Evolutionary conservation across 306 rosid genomes (phyloP), one percentile per base, ranked within the genome.

Genomic region (Trichosanthes cucumerina): DNA sequence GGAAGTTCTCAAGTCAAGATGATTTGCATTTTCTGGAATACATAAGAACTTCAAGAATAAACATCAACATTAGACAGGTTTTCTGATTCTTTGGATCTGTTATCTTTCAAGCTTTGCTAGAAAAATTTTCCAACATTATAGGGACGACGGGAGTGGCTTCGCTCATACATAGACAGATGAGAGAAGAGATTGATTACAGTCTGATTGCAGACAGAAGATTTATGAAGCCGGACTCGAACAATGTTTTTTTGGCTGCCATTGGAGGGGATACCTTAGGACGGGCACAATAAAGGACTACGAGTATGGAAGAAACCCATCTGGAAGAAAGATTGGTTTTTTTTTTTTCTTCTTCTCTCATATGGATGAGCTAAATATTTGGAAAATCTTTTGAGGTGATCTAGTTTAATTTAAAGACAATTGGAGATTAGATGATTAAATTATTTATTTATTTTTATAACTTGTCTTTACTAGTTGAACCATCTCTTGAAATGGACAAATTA

Each of bases 61-160:
- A 95, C 88, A 91, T 95, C 81, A 95, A 95, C 83, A 91, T 95
- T 69, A 84, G 99, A 88, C 96, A 91, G 88, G 99, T 95, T 46
- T 95, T 76, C 75, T 81, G 23, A 53, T 28, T 65, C 13, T 12
- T 70, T 24, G 11, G 15, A 44, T 12, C 3, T 47, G 24, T 46
- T 47, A 11, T 43, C 21, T 41, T 21, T 43, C 56, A 14, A 70
- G 5, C 54, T 43, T 44, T 43, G 10, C 24, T 64, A 13, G n/a
- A 43, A 23, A 70, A 5, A 24, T 43, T 43, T 70, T 19, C 57
- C 41, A 3, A 26, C 24, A 71, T 46, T 14, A 38, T 1, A 4
- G 41, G 19, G 41, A 24, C 1, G 49, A n/a, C 1, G 18, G 47
- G 74, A 68, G 31, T 4, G 28, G 50, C 24, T 19, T 8, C 4